Evolutionary conservation across 225 moss, liverwort and hornwort species (phyloP).

Genomic region (Straminergon stramineum): DNA sequence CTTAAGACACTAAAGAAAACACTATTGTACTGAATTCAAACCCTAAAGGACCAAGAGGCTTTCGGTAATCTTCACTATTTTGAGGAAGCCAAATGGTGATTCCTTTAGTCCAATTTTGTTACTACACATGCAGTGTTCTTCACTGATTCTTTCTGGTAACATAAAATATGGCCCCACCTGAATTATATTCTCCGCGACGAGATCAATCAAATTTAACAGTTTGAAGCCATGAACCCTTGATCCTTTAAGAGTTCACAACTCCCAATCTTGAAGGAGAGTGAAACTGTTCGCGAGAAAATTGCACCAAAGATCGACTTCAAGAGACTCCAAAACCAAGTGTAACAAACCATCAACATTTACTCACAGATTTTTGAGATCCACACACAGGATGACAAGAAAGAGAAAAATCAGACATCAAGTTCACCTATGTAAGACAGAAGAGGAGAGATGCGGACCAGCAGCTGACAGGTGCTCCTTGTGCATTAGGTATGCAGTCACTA

Average conservation of each 20-base stretch:
- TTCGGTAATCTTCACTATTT: background rate
- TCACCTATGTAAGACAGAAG: constrained; percentile 12
- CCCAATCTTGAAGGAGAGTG: background rate
- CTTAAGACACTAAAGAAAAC: background rate
- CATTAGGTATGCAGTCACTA: constrained; percentile 89
- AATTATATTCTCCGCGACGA: background rate
- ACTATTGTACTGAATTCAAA: background rate
- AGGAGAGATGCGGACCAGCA: constrained; percentile 67
- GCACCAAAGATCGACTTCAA: background rate
- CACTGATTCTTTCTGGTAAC: background rate
- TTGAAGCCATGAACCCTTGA: background rate
- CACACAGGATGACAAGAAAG: background rate
- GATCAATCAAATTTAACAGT: background rate
- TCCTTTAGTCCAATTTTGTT: background rate
- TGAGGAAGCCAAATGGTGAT: background rate
- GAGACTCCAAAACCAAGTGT: background rate
- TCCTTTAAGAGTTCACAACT: background rate
- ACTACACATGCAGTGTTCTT: background rate
- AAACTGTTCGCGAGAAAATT: background rate
- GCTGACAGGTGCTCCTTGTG: constrained; percentile 66
- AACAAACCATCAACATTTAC: background rate
- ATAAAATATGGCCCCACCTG: background rate
- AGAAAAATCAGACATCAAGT: constrained; percentile 4
- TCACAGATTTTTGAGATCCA: background rate
- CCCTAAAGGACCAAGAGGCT: background rate